Base-by-base conservation (phyloP, 495 filamentous ascomycete genomes). In the Annulohypoxylon stygium region DNA sequence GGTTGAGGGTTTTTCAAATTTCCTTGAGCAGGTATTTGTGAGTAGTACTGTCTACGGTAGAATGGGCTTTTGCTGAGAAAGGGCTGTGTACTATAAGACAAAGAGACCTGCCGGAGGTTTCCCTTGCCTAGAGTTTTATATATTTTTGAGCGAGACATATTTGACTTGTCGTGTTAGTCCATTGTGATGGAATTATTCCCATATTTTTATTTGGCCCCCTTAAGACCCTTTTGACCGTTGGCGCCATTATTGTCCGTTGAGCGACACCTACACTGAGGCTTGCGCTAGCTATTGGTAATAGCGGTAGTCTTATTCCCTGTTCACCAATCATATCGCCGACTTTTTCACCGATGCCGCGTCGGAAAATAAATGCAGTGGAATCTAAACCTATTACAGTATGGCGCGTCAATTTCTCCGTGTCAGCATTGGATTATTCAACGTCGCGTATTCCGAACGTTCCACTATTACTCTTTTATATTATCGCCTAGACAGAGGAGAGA, bases 341-440 rank as follows among this genome's bases (percentile, higher is more conserved):
- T 1, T 33, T 14, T 33, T 25, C 25, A 33, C 23, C 50, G 57
- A 45, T 12, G 36, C 9, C 18, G 57, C 16, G 9, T 26, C 18
- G 8, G 36, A 41, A 26, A 60, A 8, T 11, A 26, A 4, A 41
- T 4, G 34, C 8, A 20, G 57, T 36, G 57, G 57, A 60, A 37
- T 60, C 36, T 43, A 60, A 37, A 43, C 57, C 57, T 60, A 43
- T 43, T 60, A 26, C 23, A 18, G 57, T 6, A 58, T 20, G 33
- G 54, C 5, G 33, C 20, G 30, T 11, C 20, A 20, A 7, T 39
- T 58, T 26, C 50, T 54, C 50, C 50, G 23, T 54, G 50, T 54
- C 50, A 54, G 50, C 50, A 33, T 57, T 37, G 14, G 33, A 57
- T 18, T 18, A 36, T 39, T 18, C 30, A 11, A 37, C 37, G 25